These are phyloP conservation scores for Viridothelium virens DNA, from an alignment of 495 filamentous ascomycete species.

Conservation along the genomic window DNA sequence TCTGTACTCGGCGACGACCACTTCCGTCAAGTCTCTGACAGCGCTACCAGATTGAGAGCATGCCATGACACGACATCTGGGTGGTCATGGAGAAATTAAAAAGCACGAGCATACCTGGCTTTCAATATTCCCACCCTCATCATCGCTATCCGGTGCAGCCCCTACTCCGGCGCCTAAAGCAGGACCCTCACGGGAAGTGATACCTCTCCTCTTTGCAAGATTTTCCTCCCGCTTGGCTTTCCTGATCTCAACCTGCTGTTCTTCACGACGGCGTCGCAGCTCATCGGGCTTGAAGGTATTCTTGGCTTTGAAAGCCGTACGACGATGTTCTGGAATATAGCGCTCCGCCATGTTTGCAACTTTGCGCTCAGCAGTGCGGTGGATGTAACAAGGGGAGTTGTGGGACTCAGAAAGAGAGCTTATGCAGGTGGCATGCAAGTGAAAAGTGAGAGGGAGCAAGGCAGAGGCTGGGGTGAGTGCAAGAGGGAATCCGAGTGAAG, in stretches of 20 bases:
- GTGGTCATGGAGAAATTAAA: slow-evolving; percentile 14
- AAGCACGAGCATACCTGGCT: slow-evolving; percentile 70
- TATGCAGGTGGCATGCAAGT: neutral
- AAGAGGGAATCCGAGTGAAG: slow-evolving; percentile 2
- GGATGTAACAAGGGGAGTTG: slow-evolving; percentile 28
- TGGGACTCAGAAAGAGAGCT: neutral
- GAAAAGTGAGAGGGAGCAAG: slow-evolving; percentile 2
- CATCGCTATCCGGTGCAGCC: slow-evolving; percentile 89
- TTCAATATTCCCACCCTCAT: slow-evolving; percentile 89
- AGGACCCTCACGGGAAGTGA: slow-evolving; percentile 64
- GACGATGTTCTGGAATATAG: slow-evolving; percentile 98
- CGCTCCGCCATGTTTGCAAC: slow-evolving; percentile 80
- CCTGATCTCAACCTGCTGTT: slow-evolving; percentile 97
- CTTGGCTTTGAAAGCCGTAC: slow-evolving; percentile 98
- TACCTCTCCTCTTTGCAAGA: slow-evolving; percentile 93
- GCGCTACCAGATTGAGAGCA: neutral
- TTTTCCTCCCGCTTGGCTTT: slow-evolving; percentile 98
- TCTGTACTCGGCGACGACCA: neutral
- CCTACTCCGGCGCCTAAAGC: slow-evolving; percentile 79
- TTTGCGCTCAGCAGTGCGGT: slow-evolving; percentile 23
- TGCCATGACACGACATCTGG: neutral
- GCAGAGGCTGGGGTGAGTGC: neutral
- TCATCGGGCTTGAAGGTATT: slow-evolving; percentile 98
- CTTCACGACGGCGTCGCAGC: slow-evolving; percentile 94
- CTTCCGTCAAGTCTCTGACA: neutral